These are phyloP conservation scores for Citrullus amarus DNA, from an alignment of 306 rosid genomes.

Conservation along the genomic window DNA sequence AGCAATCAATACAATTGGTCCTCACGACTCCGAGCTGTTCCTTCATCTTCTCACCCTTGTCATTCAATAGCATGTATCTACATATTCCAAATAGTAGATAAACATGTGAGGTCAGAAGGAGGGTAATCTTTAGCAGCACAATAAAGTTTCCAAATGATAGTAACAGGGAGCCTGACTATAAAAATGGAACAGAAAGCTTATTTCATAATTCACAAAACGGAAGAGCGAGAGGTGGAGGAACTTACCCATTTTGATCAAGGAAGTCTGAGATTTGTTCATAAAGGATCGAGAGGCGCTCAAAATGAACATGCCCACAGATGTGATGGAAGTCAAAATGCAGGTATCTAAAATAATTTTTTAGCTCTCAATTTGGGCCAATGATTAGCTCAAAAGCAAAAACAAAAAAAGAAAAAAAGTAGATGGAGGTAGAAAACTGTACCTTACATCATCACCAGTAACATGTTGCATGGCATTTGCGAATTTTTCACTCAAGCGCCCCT, in stretches of 20 bases:
- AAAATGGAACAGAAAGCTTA: background rate
- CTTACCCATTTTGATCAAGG: conserved; percentile 80
- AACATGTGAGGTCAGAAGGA: background rate
- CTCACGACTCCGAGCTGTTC: conserved; percentile 91
- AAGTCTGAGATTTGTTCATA: conserved; percentile 85
- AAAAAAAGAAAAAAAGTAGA: background rate
- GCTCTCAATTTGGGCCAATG: conserved; percentile 13
- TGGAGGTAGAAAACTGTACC: conserved; percentile 49
- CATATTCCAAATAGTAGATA: conserved; percentile 17
- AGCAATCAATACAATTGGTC: conserved; percentile 91
- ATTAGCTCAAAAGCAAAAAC: background rate
- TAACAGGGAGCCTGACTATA: background rate
- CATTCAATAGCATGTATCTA: conserved; percentile 78
- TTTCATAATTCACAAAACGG: background rate
- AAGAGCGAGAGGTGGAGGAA: conserved; percentile 1
- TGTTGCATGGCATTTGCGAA: conserved; percentile 59
- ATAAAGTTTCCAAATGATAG: background rate
- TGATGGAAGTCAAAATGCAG: conserved; percentile 94
- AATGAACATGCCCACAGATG: conserved; percentile 89
- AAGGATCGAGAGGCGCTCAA: conserved; percentile 83
- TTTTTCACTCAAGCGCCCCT: conserved; percentile 70
- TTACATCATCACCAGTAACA: conserved; percentile 61
- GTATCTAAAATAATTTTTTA: conserved; percentile 45
- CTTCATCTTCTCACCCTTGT: conserved; percentile 90
- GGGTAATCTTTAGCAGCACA: background rate